These are phyloP conservation scores for Cladophialophora bantiana DNA, from an alignment of 2,329 filamentous ascomycete species.

Conservation along the genomic window DNA sequence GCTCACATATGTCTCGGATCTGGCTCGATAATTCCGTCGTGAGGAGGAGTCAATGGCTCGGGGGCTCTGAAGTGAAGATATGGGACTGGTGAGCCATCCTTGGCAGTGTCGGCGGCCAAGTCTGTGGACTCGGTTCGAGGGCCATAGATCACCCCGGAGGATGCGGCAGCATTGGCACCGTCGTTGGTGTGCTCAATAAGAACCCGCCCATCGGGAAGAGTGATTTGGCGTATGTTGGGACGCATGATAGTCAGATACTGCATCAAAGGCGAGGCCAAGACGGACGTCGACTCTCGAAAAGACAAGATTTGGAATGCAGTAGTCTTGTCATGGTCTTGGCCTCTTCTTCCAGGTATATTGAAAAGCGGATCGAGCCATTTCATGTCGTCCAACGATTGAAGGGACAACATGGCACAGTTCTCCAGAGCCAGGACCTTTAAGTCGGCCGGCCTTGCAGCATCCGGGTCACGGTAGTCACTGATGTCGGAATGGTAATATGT, in stretches of 20 bases:
- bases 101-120: neutral
- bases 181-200: constrained; percentile 13
- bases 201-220: constrained; percentile 22
- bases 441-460: constrained; percentile 2
- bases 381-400: constrained; percentile 16
- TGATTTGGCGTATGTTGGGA: constrained; percentile 23
- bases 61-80: constrained; percentile 10
- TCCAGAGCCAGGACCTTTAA: constrained; percentile 26
- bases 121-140: neutral
- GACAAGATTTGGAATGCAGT: constrained; percentile 22
- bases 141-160: neutral
- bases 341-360: neutral
- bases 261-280: constrained; percentile 14
- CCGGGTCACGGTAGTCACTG: neutral
- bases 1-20: constrained; percentile 2
- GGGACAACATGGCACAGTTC: constrained; percentile 19
- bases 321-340: neutral
- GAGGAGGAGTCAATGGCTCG: too few relatives aligned
- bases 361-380: constrained; percentile 31
- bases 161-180: neutral
- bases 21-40: constrained; percentile 13
- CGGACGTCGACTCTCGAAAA: constrained; percentile 11
- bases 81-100: constrained; percentile 3
- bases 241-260: constrained; percentile 26
- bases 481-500: constrained; percentile 11